These are phyloP conservation scores for Leccinum truebloodii DNA, from an alignment of 768 basidiomycete species.

Conservation along the genomic window DNA sequence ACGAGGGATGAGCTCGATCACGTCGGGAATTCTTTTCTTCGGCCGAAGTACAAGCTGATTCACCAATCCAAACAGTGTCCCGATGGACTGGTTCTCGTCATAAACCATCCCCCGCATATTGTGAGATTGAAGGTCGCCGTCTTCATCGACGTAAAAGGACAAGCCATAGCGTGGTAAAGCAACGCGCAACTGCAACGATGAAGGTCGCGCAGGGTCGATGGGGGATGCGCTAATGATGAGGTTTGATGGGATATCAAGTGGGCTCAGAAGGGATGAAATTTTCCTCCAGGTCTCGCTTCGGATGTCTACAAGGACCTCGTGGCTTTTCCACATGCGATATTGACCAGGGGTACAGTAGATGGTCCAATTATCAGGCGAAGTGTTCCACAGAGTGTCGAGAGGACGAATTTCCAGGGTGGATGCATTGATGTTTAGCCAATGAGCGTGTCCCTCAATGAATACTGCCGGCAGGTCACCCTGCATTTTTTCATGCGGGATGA, in stretches of 20 bases:
- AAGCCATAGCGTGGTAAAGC: no score
- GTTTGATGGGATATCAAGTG: conserved; percentile 12
- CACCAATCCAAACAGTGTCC: no score
- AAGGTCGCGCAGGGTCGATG: not conserved
- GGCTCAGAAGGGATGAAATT: conserved; percentile 16
- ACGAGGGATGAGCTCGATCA: no score
- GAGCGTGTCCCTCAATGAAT: conserved; percentile 21
- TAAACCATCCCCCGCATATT: no score
- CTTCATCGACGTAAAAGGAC: no score
- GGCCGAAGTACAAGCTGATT: no score
- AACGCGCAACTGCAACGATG: not conserved
- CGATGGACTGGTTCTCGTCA: no score
- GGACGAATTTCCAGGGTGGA: conserved; percentile 28
- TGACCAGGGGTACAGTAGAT: conserved; percentile 9
- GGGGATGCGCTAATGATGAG: conserved; percentile 18
- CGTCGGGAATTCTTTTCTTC: no score
- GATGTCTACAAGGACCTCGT: conserved; percentile 22
- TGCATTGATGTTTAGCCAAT: conserved; percentile 29
- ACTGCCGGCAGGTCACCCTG: conserved; percentile 22
- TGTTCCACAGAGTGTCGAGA: conserved; percentile 17
- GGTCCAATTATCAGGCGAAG: conserved; percentile 24
- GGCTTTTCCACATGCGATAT: conserved; percentile 1
- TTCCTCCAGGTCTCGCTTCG: conserved; percentile 26
- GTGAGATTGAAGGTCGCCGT: no score
- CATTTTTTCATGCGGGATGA: conserved; percentile 25